Evolutionary conservation across 2,329 filamentous ascomycete species (phyloP), one percentile per base, ranked within the genome.

Genomic region (Furcasterigmium sp.): DNA sequence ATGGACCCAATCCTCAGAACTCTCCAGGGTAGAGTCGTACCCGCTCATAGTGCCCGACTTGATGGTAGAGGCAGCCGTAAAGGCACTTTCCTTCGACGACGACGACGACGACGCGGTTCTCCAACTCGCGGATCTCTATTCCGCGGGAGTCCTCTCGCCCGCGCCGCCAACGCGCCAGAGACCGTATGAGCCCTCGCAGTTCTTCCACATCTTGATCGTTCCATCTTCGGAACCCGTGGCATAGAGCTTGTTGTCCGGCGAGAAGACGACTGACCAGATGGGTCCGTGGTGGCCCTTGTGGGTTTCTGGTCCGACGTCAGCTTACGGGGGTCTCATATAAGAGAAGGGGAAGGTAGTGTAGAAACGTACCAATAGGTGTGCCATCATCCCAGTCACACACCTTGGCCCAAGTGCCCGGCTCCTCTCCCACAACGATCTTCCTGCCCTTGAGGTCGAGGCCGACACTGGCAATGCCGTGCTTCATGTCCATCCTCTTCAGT

Each of bases 221-320:
- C 93, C 93, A 57, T 98, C 93, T 61, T 98, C 93, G 39, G 91
- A 96, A 23, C 88, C 93, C 2, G 93, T 98, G 2, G 91, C 93
- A 60, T 97, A 98, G 8, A 98, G 72, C 61, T 95, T 96, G 37
- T 91, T 91, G 58, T 98, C 93, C 0, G 93, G 93, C 1, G 91
- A 93, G 65, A 95, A 98, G 44, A 85, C 85, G 46, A 94, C 83
- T 6, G 90, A 95, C 93, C 93, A 98, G 49, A 98, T 93, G 2
- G 91, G 91, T 2, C 93, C 93, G 58, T 98, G 93, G 55, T 98
- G 93, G 19, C 93, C 93, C 67, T 96, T 96, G 69, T 95, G 88
- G 11, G 91, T 85, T 61, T 97, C 93, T 85, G 48, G 9, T 3
- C 8, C 18, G 38, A 17, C 25, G 28, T 43, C 36, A 49, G 37